Conservation (phyloP, 805 yeast species). For the Saturnispora galanensis region DNA sequence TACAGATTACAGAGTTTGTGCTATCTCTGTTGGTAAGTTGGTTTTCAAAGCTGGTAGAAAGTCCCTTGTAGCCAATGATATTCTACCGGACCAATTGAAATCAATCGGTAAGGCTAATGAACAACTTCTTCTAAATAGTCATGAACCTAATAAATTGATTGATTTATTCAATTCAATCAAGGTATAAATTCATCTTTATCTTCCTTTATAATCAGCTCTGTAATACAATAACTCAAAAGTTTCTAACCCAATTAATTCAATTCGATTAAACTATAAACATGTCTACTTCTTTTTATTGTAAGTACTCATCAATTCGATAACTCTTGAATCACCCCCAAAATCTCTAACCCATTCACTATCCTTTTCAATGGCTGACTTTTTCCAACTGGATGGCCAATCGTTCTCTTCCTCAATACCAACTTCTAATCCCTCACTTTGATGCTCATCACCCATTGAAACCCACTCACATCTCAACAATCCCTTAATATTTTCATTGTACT, state of each 20-base stretch:
- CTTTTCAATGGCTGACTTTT: constrained; percentile 59
- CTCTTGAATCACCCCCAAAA: constrained; percentile 58
- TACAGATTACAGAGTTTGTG: constrained; percentile 23
- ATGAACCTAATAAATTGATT: neutral
- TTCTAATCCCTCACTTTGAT: constrained; percentile 19
- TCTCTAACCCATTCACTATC: constrained; percentile 85
- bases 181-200: too few relatives aligned
- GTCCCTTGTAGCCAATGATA: constrained; percentile 50
- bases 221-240: too few relatives aligned
- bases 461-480: constrained; percentile 31
- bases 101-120: neutral
- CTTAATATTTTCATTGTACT: constrained; percentile 22
- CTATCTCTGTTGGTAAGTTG: constrained; percentile 63
- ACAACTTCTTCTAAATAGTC: neutral
- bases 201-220: too few relatives aligned
- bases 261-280: neutral
- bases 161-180: neutral
- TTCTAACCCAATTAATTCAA: too few relatives aligned
- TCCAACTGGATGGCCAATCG: constrained; percentile 88
- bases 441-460: constrained; percentile 43
- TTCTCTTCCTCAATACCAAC: constrained; percentile 54
- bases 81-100: neutral
- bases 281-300: constrained; percentile 20
- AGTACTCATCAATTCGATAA: constrained; percentile 43
- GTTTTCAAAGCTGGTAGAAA: constrained; percentile 72